A percentile compares a stretch with the other conserved stretches of the same genome.
phyloP scores from a whole-genome alignment of 306 rosid species.

The Cucurbita moschata region DNA sequence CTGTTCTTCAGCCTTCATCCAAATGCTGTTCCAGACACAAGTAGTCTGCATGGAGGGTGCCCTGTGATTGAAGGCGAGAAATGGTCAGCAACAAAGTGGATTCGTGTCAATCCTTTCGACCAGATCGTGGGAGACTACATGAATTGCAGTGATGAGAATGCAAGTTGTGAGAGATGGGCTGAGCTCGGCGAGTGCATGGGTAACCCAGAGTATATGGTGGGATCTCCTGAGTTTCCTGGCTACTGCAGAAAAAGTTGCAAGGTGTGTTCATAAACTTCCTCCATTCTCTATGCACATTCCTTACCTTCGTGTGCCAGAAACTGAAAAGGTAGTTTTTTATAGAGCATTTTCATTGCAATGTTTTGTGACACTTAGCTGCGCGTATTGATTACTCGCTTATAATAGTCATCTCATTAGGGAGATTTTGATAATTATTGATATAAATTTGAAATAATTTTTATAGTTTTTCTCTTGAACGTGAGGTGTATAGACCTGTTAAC shows the following conservation, averaged over 20 bases:
- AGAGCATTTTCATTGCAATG: neutral
- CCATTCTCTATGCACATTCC: neutral
- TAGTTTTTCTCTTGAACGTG: no score
- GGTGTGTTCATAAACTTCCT: constrained; percentile 29
- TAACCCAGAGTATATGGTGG: constrained; percentile 79
- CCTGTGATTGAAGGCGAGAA: constrained; percentile 96
- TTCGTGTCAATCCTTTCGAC: constrained; percentile 82
- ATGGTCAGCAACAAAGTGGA: constrained; percentile 99
- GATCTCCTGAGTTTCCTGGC: constrained; percentile 75
- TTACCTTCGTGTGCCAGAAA: neutral
- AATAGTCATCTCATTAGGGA: no score
- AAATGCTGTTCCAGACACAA: constrained; percentile 52
- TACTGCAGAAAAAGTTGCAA: constrained; percentile 84
- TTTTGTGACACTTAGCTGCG: neutral
- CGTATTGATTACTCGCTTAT: neutral
- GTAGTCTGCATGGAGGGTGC: constrained; percentile 94
- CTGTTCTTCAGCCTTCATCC: constrained; percentile 87
- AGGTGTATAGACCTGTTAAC: no score
- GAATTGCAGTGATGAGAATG: constrained; percentile 51
- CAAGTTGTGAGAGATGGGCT: constrained; percentile 91
- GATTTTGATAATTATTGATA: no score
- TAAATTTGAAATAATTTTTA: no score
- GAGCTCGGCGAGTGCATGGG: constrained; percentile 86
- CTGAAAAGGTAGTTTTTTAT: neutral
- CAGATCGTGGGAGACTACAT: constrained; percentile 34